Conservation (phyloP, 192 early-diverging fungal species). For the Jimgerdemannia flammicorona region DNA sequence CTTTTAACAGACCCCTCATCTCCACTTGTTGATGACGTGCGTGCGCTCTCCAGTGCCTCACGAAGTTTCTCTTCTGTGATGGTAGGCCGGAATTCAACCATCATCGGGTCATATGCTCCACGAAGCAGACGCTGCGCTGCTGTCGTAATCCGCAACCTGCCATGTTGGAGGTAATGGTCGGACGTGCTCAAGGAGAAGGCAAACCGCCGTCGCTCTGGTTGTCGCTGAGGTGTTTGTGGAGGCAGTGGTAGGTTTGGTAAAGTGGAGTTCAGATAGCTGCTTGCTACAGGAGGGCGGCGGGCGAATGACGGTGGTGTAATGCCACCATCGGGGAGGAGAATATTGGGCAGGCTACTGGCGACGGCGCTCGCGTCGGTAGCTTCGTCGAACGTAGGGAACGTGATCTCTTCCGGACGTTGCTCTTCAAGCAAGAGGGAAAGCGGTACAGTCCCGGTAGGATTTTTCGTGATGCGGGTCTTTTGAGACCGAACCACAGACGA, state of each 20-base stretch:
- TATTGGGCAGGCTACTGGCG: slow-evolving; percentile 14
- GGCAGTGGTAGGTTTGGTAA: too few species aligned
- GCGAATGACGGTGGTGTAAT: slow-evolving; percentile 22
- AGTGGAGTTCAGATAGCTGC: background rate
- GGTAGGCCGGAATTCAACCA: background rate
- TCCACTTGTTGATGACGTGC: background rate
- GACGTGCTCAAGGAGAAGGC: too few species aligned
- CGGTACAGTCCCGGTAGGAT: background rate
- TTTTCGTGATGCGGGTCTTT: background rate
- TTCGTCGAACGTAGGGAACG: background rate
- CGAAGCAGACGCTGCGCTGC: background rate
- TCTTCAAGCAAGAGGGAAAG: background rate
- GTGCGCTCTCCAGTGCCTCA: slow-evolving; percentile 13
- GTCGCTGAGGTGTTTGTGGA: too few species aligned
- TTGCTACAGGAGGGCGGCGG: background rate
- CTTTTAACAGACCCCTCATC: background rate
- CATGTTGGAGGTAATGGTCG: background rate
- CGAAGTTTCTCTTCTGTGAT: slow-evolving; percentile 5
- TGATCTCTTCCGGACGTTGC: background rate
- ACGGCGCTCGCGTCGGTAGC: slow-evolving; percentile 6
- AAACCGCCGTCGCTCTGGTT: too few species aligned
- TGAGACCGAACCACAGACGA: background rate
- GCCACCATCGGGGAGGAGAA: slow-evolving; percentile 18
- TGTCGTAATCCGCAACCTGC: slow-evolving; percentile 2
- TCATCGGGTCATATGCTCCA: background rate